Evolutionary conservation across 495 filamentous ascomycete species (phyloP).

Genomic region (Tetracladium setigerum): DNA sequence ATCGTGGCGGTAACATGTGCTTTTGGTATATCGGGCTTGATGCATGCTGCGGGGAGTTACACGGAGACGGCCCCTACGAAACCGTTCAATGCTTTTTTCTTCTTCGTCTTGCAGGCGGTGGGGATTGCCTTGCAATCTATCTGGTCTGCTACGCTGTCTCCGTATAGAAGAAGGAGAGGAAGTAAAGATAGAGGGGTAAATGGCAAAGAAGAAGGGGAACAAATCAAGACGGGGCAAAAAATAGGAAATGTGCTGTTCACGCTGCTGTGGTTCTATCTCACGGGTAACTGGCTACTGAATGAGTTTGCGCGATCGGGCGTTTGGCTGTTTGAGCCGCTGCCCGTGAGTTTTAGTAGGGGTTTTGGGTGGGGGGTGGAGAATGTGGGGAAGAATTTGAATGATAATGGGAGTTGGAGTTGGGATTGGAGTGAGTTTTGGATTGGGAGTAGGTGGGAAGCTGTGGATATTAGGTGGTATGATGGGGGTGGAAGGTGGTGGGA

Average conservation of each 20-base stretch:
- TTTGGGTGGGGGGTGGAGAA: slow-evolving; percentile 40
- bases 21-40: slow-evolving; percentile 49
- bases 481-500: slow-evolving; percentile 56
- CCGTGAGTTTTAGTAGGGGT: slow-evolving; percentile 48
- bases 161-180: background rate
- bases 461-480: slow-evolving; percentile 40
- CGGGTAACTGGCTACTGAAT: slow-evolving; percentile 44
- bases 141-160: slow-evolving; percentile 1
- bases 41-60: slow-evolving; percentile 53
- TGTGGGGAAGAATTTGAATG: slow-evolving; percentile 46
- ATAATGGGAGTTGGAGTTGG: slow-evolving; percentile 55
- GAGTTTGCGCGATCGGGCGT: slow-evolving; percentile 55
- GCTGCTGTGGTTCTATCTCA: slow-evolving; percentile 49
- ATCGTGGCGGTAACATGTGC: slow-evolving; percentile 32
- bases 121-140: slow-evolving; percentile 44
- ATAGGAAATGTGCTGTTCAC: slow-evolving; percentile 45
- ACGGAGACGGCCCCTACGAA: slow-evolving; percentile 39
- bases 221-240: slow-evolving; percentile 30
- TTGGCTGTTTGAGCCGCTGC: slow-evolving; percentile 65
- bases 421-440: slow-evolving; percentile 33
- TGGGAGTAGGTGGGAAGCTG: slow-evolving; percentile 38
- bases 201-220: too few species aligned
- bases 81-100: slow-evolving; percentile 29
- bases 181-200: too few species aligned
- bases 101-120: slow-evolving; percentile 50